Evolutionary conservation across 805 yeast species (phyloP).

Genomic region (Candida broadrunensis): DNA sequence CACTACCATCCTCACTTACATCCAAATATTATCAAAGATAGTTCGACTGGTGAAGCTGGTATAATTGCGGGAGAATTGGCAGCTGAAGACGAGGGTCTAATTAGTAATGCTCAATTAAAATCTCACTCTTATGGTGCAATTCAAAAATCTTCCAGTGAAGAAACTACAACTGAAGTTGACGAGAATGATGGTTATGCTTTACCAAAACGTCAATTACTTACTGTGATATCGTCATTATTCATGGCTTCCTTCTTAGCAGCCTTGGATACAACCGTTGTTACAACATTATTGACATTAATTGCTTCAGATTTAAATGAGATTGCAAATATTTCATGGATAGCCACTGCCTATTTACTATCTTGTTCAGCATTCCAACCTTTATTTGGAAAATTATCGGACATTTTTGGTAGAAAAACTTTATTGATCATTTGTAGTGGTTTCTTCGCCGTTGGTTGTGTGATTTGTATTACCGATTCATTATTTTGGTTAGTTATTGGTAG

Average conservation of each 20-base stretch:
- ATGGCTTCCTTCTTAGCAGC: conserved; percentile 56
- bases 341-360: conserved; percentile 65
- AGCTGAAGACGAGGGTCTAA: conserved; percentile 28
- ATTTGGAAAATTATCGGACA: conserved; percentile 68
- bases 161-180: conserved; percentile 5
- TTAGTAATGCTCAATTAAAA: conserved; percentile 7
- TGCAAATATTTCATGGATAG: conserved; percentile 68
- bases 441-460: conserved; percentile 54
- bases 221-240: conserved; percentile 29
- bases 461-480: conserved; percentile 53
- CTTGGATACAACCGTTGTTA: conserved; percentile 64
- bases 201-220: conserved; percentile 25
- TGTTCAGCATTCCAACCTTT: conserved; percentile 74
- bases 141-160: conserved; percentile 3
- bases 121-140: conserved; percentile 17
- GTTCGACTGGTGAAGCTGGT: conserved; percentile 30
- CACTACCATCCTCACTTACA: conserved; percentile 4
- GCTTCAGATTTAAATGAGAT: conserved; percentile 68
- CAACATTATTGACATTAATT: conserved; percentile 61
- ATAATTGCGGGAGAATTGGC: conserved; percentile 33
- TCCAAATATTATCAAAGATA: conserved; percentile 23
- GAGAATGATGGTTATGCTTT: conserved; percentile 24
- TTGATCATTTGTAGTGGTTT: conserved; percentile 49
- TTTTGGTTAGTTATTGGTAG: conserved; percentile 53
- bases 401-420: conserved; percentile 61